These are phyloP conservation scores for Blastocystis sp. DNA, from an alignment of 352 stramenopile species.

Conservation along the genomic window DNA sequence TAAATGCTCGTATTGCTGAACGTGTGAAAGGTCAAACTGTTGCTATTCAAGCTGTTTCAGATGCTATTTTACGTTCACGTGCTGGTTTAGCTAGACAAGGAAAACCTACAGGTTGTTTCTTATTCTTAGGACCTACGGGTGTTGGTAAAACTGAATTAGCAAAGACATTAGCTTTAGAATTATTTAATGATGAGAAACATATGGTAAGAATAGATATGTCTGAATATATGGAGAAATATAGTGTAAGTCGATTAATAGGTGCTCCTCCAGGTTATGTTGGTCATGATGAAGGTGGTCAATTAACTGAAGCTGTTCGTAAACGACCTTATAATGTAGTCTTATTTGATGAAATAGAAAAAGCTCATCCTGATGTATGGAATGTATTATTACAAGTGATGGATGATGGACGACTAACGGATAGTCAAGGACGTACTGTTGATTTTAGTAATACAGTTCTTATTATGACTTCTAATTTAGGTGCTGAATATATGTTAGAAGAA, in stretches of 20 bases:
- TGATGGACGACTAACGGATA: conserved; percentile 86
- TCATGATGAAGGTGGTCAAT: conserved; percentile 72
- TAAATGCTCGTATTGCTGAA: conserved; percentile 60
- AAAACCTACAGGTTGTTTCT: conserved; percentile 73
- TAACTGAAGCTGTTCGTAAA: conserved; percentile 76
- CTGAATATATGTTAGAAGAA: conserved; percentile 59
- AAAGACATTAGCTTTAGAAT: conserved; percentile 71
- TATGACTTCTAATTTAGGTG: conserved; percentile 85
- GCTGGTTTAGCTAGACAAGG: conserved; percentile 61
- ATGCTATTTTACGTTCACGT: conserved; percentile 69
- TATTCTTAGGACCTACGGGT: conserved; percentile 80
- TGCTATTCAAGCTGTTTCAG: conserved; percentile 66
- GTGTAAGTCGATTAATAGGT: conserved; percentile 70
- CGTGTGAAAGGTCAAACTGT: conserved; percentile 74
- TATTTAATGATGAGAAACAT: conserved; percentile 79
- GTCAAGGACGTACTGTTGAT: conserved; percentile 74
- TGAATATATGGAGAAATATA: conserved; percentile 89
- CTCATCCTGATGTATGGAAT: conserved; percentile 78
- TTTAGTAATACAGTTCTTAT: conserved; percentile 90
- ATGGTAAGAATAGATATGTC: conserved; percentile 87
- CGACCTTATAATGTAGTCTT: conserved; percentile 83
- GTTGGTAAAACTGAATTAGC: conserved; percentile 79
- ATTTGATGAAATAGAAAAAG: conserved; percentile 93
- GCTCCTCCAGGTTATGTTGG: conserved; percentile 79
- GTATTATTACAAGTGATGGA: conserved; percentile 84